A percentile compares a stretch with the other conserved stretches of the same genome.
These are phyloP conservation scores for Caloboletus firmus DNA, from an alignment of 1,284 basidiomycete genomes.

Conservation along the genomic window DNA sequence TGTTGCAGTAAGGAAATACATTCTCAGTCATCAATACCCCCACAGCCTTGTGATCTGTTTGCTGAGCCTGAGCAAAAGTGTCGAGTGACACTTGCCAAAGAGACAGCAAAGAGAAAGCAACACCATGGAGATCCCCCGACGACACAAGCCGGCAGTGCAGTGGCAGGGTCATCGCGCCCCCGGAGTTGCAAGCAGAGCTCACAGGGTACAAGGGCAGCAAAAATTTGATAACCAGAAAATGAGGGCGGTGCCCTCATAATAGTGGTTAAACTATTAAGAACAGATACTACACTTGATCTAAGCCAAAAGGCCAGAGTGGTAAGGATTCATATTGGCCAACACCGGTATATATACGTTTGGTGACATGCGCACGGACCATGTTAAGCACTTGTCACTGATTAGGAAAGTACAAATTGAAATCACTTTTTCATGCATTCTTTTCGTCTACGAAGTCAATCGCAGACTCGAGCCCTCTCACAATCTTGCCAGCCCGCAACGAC, in stretches of 20 bases:
- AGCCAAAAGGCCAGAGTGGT: conserved; percentile 94
- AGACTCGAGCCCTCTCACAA: conserved; percentile 46
- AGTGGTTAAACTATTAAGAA: conserved; percentile 39
- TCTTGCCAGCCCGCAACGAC: conserved; percentile 39
- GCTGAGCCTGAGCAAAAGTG: no score
- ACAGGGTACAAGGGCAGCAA: conserved; percentile 30
- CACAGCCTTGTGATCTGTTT: no score
- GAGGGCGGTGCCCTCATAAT: conserved; percentile 34
- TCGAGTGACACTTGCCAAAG: neutral
- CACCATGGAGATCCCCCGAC: conserved; percentile 30
- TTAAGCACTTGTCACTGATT: neutral
- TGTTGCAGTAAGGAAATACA: no score
- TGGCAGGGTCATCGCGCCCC: conserved; percentile 35
- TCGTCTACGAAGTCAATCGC: conserved; percentile 51
- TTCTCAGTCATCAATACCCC: no score
- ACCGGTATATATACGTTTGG: conserved; percentile 6
- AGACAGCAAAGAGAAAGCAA: conserved; percentile 8
- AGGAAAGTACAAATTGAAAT: neutral
- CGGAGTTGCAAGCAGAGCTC: conserved; percentile 40
- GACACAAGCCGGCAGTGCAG: conserved; percentile 34
- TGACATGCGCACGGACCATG: conserved; percentile 15
- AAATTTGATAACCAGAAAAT: conserved; percentile 37
- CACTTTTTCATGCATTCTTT: conserved; percentile 8
- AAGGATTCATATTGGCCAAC: conserved; percentile 29
- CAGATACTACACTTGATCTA: conserved; percentile 92